Evolutionary conservation across 2,329 filamentous ascomycete genomes (phyloP).

Genomic region (Geosmithia morbida): DNA sequence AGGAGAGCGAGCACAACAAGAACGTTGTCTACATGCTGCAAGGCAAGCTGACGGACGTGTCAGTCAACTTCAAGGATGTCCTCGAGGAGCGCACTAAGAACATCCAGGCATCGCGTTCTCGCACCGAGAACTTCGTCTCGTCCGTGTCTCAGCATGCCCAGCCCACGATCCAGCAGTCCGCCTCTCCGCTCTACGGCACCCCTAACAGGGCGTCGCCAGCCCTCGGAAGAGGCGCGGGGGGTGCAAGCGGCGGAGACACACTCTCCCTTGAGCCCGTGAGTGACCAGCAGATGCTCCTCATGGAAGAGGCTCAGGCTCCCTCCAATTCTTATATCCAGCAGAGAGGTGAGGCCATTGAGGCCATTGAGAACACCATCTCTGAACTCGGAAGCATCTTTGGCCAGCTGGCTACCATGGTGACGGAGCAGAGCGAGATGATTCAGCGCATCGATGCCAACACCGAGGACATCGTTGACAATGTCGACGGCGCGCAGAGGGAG

Average conservation of each 20-base stretch:
- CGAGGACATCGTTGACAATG: slow-evolving; percentile 94
- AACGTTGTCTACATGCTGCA: slow-evolving; percentile 89
- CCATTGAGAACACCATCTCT: slow-evolving; percentile 87
- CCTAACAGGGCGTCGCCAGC: slow-evolving; percentile 53
- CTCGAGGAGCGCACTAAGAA: slow-evolving; percentile 94
- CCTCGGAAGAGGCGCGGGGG: neutral
- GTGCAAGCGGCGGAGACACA: slow-evolving; percentile 49
- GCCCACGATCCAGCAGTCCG: slow-evolving; percentile 54
- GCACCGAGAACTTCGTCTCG: slow-evolving; percentile 94
- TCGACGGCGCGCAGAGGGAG: slow-evolving; percentile 91
- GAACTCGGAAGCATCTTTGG: slow-evolving; percentile 87
- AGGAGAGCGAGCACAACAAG: slow-evolving; percentile 95
- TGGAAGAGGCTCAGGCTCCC: slow-evolving; percentile 90
- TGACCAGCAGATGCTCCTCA: slow-evolving; percentile 74
- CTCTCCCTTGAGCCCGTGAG: slow-evolving; percentile 70
- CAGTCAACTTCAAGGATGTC: slow-evolving; percentile 93
- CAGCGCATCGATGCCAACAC: slow-evolving; percentile 95
- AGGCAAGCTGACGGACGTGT: slow-evolving; percentile 82
- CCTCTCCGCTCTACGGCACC: slow-evolving; percentile 76
- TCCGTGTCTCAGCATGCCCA: slow-evolving; percentile 69
- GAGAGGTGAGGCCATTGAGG: slow-evolving; percentile 87
- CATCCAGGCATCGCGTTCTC: slow-evolving; percentile 80
- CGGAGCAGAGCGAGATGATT: slow-evolving; percentile 95
- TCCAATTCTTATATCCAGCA: slow-evolving; percentile 85
- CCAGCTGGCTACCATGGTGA: slow-evolving; percentile 91